Evolutionary conservation across 2,329 filamentous ascomycete genomes (phyloP).

Genomic region (Paecilomyces fulvus): DNA sequence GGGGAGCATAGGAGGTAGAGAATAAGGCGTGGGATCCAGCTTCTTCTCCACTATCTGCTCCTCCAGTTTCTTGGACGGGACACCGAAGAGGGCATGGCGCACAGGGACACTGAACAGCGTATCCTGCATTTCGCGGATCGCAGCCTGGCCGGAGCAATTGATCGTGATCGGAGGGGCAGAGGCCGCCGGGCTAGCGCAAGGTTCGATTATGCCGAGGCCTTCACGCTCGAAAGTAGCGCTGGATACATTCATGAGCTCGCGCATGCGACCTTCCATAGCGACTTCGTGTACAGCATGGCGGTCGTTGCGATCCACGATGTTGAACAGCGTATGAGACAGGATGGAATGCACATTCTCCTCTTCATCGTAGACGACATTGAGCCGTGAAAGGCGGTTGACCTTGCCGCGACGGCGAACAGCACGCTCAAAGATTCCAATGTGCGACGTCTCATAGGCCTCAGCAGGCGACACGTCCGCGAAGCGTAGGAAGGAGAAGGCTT

Average conservation of each 20-base stretch:
- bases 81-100: conserved; percentile 66
- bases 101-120: conserved; percentile 70
- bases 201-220: conserved; percentile 70
- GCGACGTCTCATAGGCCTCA: conserved; percentile 64
- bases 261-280: conserved; percentile 63
- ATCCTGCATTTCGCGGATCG: conserved; percentile 55
- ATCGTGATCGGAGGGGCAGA: conserved; percentile 81
- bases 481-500: conserved; percentile 79
- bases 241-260: conserved; percentile 71
- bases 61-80: conserved; percentile 53
- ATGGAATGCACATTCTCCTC: conserved; percentile 57
- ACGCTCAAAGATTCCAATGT: conserved; percentile 64
- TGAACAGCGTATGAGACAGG: conserved; percentile 70
- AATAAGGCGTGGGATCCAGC: conserved; percentile 47
- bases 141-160: conserved; percentile 59
- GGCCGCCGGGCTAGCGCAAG: conserved; percentile 67
- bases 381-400: conserved; percentile 52
- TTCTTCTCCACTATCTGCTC: conserved; percentile 65
- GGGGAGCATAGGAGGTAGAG: conserved; percentile 65
- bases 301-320: conserved; percentile 64
- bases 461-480: conserved; percentile 70
- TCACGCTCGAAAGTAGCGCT: conserved; percentile 55
- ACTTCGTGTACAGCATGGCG: conserved; percentile 60
- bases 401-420: conserved; percentile 51
- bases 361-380: conserved; percentile 60